Base-by-base conservation (phyloP, 2,329 filamentous ascomycete genomes). In the Bipolaris oryzae region DNA sequence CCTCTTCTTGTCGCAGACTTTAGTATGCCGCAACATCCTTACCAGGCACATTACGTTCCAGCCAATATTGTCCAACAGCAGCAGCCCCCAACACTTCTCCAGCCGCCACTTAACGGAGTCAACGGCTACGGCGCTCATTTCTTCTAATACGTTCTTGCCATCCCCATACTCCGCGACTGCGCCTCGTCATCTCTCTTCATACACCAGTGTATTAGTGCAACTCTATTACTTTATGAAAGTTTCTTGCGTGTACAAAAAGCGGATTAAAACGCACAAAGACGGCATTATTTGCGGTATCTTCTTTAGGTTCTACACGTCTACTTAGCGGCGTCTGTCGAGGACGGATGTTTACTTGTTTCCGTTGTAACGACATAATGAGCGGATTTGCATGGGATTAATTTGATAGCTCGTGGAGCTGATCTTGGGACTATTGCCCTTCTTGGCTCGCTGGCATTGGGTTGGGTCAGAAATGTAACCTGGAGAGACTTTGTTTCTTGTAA, bases 1-100 rank as follows among this genome's bases (percentile, higher is more conserved):
- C 91, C 91, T 1, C 76, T 94, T 37, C 86, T 85, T 21, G 82
- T 82, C 21, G 90, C 90, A 1, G 90, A 95, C 70, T 95, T 95
- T 73, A 88, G 82, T 21, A 81, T 89, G 64, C 88, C 90, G 3
- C 88, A 91, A 62, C 90, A 93, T 75, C 91, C 92, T 1, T 96
- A 95, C 70, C 88, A 91, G 70, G 87, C 87, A 48, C 88, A 88
- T 76, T 96, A 94, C 67, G 87, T 92, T 60, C 88, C 90, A 34
- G 89, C 90, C 1, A 89, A 84, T 63, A 81, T 78, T 16, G 69
- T 68, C n/a, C 68, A 70, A 46, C 67, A 70, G 46, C 66, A 68
- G 41, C 64, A 66, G 44, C 63, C 61, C 13, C 54, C 63, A 2
- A 63, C 62, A 7, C 53, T 67, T 38, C 57, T 67, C 7, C 66